Evolutionary conservation across 169 alveolate species (phyloP).

Genomic region (Cystoisospora suis): DNA sequence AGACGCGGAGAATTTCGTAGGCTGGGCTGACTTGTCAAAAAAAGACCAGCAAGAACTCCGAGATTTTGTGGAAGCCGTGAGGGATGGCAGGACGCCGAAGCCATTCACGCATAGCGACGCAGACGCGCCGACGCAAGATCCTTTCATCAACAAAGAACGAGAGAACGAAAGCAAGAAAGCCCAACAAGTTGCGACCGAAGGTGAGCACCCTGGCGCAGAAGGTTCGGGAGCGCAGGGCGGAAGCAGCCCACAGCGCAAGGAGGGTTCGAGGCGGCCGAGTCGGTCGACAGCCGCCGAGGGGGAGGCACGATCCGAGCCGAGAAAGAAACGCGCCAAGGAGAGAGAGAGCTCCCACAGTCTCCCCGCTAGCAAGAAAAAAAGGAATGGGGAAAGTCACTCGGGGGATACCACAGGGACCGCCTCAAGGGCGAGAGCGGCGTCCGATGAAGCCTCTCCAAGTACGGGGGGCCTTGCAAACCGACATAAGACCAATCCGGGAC

Average conservation of each 20-base stretch:
- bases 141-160: not conserved
- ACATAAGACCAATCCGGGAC: not conserved
- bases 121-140: not conserved
- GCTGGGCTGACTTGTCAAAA: not conserved
- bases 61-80: not conserved
- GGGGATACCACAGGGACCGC: not conserved
- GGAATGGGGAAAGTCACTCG: not conserved
- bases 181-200: too few relatives aligned
- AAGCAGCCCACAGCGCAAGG: not conserved
- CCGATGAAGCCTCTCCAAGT: not conserved
- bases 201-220: too few relatives aligned
- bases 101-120: conserved; percentile 11
- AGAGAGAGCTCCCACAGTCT: too few relatives aligned
- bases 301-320: too few relatives aligned
- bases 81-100: not conserved
- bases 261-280: not conserved
- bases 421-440: not conserved
- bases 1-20: not conserved
- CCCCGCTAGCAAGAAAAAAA: not conserved
- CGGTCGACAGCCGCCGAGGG: not conserved
- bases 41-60: not conserved
- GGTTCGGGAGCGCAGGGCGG: not conserved
- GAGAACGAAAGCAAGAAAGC: conserved; percentile 3
- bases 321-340: not conserved
- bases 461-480: not conserved